Evolutionary conservation across 208 protist species (phyloP).

Genomic region (Leishmania braziliensis): DNA sequence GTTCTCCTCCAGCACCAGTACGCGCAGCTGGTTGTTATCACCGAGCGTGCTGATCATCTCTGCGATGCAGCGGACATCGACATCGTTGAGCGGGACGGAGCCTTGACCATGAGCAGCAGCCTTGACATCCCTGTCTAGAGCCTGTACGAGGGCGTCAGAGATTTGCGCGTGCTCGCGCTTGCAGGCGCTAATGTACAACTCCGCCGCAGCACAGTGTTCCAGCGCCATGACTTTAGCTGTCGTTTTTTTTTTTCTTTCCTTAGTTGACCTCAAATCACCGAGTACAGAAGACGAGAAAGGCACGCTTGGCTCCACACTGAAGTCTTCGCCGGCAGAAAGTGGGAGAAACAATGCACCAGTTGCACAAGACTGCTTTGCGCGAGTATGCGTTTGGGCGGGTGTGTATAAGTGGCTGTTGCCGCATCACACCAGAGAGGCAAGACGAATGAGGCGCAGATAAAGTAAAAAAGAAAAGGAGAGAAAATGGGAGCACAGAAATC

Average conservation of each 20-base stretch:
- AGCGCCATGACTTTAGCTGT: slow-evolving; percentile 3
- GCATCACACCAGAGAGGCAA: not conserved
- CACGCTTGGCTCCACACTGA: not conserved
- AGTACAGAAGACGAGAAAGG: not conserved
- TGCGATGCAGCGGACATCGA: slow-evolving; percentile 77
- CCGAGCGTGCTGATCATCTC: slow-evolving; percentile 54
- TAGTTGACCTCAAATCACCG: not conserved
- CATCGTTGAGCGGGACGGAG: slow-evolving; percentile 64
- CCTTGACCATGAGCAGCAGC: slow-evolving; percentile 51
- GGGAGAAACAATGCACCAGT: not conserved
- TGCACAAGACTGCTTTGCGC: not conserved
- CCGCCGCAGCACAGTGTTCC: slow-evolving; percentile 32
- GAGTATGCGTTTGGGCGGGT: not conserved
- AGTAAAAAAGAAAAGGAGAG: not conserved
- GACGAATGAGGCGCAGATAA: not conserved
- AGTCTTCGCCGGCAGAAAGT: not conserved
- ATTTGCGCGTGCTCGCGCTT: slow-evolving; percentile 66
- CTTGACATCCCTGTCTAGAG: slow-evolving; percentile 67
- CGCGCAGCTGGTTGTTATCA: slow-evolving; percentile 47
- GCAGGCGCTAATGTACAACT: slow-evolving; percentile 73
- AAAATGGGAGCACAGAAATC: not conserved
- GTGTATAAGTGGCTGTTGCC: not conserved
- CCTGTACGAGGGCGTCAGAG: slow-evolving; percentile 66
- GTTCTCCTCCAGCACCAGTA: slow-evolving; percentile 85
- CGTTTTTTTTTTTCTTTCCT: not conserved